Percentiles rank a stretch among this genome's conserved stretches.
phyloP scores from a whole-genome alignment of 1,284 basidiomycete genomes.

The Dichomitus squalens region DNA sequence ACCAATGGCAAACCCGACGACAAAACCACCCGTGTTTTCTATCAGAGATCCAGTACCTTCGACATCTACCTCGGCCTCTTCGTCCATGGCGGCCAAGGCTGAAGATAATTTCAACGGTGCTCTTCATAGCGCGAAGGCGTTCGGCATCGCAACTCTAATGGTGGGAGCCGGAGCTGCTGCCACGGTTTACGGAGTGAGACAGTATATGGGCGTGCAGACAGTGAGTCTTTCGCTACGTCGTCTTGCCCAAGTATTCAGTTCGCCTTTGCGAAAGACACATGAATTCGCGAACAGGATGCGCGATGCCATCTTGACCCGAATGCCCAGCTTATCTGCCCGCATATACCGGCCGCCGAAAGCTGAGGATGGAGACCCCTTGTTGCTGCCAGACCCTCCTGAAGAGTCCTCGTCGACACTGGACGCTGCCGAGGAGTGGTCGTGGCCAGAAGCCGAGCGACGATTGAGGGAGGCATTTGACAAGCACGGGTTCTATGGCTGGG shows the following conservation, averaged over 20 bases:
- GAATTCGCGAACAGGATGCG: conserved; percentile 62
- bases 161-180: conserved; percentile 37
- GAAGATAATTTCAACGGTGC: conserved; percentile 42
- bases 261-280: conserved; percentile 40
- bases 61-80: neutral
- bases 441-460: conserved; percentile 52
- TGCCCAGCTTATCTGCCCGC: conserved; percentile 51
- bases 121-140: conserved; percentile 46
- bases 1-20: conserved; percentile 13
- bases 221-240: conserved; percentile 32
- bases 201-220: conserved; percentile 41
- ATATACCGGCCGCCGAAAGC: conserved; percentile 49
- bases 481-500: conserved; percentile 57
- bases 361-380: conserved; percentile 33
- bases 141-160: conserved; percentile 46
- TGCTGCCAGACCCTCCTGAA: neutral
- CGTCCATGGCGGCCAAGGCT: conserved; percentile 1
- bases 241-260: neutral
- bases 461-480: conserved; percentile 55
- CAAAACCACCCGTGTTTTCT: conserved; percentile 5
- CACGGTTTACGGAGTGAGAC: conserved; percentile 41
- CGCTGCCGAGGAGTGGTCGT: conserved; percentile 41
- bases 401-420: conserved; percentile 4
- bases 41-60: neutral
- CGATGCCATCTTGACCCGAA: conserved; percentile 39